Percentiles rank a stretch among this genome's conserved stretches.
These are phyloP conservation scores for Talaromyces thailandensis DNA, from an alignment of 495 filamentous ascomycete genomes.

Conservation along the genomic window DNA sequence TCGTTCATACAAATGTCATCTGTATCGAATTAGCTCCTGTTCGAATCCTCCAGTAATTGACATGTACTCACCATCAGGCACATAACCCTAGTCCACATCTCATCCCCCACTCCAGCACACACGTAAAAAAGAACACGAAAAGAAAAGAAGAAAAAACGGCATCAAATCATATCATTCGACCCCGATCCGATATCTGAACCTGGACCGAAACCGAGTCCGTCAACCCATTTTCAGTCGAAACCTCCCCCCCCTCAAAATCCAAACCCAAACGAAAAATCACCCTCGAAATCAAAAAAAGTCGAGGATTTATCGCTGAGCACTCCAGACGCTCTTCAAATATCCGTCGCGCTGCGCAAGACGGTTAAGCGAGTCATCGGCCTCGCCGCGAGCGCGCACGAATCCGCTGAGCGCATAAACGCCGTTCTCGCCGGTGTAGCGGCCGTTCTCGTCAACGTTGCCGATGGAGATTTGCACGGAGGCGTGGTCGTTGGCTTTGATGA, in stretches of 20 bases:
- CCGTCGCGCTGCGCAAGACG: constrained; percentile 91
- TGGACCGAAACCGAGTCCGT: neutral
- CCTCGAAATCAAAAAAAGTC: neutral
- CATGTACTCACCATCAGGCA: constrained; percentile 6
- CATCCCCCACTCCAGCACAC: constrained; percentile 1
- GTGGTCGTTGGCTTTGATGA: constrained; percentile 99
- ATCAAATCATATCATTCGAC: neutral
- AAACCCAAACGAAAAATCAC: constrained; percentile 14
- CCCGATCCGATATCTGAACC: constrained; percentile 16
- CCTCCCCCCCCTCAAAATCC: too few relatives aligned
- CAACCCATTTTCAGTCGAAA: constrained; percentile 8
- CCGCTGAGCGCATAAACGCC: constrained; percentile 95
- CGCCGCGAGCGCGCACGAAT: constrained; percentile 95
- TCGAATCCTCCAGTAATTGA: neutral
- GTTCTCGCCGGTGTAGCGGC: constrained; percentile 94
- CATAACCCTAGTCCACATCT: neutral
- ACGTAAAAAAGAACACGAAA: neutral
- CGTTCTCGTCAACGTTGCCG: constrained; percentile 92
- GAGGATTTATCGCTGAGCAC: constrained; percentile 54
- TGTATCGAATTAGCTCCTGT: neutral
- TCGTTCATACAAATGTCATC: constrained; percentile 1
- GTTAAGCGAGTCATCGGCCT: constrained; percentile 96
- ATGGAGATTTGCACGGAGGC: constrained; percentile 83
- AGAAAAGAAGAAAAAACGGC: constrained; percentile 10
- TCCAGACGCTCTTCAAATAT: constrained; percentile 94